phyloP scores from a whole-genome alignment of 768 basidiomycete species.

The Boletus patriciae region DNA sequence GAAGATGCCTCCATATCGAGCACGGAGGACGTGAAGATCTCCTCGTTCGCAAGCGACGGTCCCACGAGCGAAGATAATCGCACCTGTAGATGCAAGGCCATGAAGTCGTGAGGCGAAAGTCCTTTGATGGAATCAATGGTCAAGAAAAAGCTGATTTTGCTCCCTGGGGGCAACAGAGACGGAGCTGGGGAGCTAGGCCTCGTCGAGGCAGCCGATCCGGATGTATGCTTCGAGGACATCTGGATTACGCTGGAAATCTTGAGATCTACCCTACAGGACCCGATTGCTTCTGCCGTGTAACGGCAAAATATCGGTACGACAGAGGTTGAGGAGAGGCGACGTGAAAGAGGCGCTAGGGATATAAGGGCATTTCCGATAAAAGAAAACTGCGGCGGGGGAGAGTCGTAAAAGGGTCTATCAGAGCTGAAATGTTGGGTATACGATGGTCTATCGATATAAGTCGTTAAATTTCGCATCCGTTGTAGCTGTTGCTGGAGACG shows the following conservation, averaged over 20 bases:
- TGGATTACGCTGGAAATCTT: conserved; percentile 70
- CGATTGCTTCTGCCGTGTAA: conserved; percentile 94
- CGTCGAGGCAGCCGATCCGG: conserved; percentile 64
- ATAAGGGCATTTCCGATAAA: conserved; percentile 88
- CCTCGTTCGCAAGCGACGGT: conserved; percentile 64
- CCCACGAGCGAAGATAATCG: conserved; percentile 88
- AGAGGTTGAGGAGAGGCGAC: conserved; percentile 71
- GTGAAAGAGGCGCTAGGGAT: conserved; percentile 77
- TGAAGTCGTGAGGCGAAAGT: conserved; percentile 86
- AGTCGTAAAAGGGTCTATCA: conserved; percentile 91
- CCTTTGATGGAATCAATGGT: conserved; percentile 88
- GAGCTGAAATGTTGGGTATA: conserved; percentile 94
- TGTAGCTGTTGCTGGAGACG: conserved; percentile 85
- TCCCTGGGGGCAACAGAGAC: conserved; percentile 64
- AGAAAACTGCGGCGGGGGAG: conserved; percentile 83
- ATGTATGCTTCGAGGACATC: conserved; percentile 56
- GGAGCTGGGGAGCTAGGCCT: conserved; percentile 76
- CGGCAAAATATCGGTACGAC: conserved; percentile 88
- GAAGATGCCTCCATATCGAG: conserved; percentile 73
- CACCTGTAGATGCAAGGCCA: conserved; percentile 81
- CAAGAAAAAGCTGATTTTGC: conserved; percentile 82
- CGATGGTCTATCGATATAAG: conserved; percentile 87
- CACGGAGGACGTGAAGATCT: conserved; percentile 73
- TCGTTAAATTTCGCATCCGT: conserved; percentile 90
- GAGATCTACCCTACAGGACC: conserved; percentile 86